phyloP scores from a whole-genome alignment of 1,284 basidiomycete genomes.

The Sphaerobolus stellatus region DNA sequence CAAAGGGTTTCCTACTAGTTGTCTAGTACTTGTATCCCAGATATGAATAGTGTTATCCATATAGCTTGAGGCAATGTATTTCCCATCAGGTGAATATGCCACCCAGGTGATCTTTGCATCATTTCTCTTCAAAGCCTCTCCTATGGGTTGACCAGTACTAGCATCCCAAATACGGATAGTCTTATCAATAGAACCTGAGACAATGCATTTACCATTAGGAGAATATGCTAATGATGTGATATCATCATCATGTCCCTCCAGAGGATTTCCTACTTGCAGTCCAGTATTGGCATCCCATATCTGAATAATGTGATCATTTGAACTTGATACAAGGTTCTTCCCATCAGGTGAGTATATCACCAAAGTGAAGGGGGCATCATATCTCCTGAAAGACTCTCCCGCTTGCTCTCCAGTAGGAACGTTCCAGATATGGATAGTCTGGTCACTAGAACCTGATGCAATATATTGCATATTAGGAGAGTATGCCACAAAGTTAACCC shows the following conservation, averaged over 20 bases:
- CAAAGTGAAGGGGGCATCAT: not conserved
- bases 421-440: constrained; percentile 4
- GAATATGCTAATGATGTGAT: constrained; percentile 18
- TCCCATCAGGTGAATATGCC: constrained; percentile 32
- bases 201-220: constrained; percentile 16
- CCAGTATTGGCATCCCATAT: constrained; percentile 23
- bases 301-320: constrained; percentile 20
- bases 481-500: constrained; percentile 23
- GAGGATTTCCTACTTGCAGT: not conserved
- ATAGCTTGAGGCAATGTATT: constrained; percentile 30
- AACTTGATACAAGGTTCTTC: constrained; percentile 19
- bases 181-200: constrained; percentile 17
- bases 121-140: constrained; percentile 16
- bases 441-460: constrained; percentile 3
- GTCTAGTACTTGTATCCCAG: constrained; percentile 18
- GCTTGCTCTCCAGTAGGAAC: not conserved
- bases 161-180: constrained; percentile 19
- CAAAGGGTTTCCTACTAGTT: not conserved
- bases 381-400: not conserved
- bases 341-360: constrained; percentile 17
- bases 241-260: constrained; percentile 11
- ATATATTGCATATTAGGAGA: constrained; percentile 1
- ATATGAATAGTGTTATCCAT: constrained; percentile 31
- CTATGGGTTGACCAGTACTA: not conserved
- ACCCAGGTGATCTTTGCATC: not conserved